These are phyloP conservation scores for Cenococcum geophilum DNA, from an alignment of 495 filamentous ascomycete genomes.

Conservation along the genomic window DNA sequence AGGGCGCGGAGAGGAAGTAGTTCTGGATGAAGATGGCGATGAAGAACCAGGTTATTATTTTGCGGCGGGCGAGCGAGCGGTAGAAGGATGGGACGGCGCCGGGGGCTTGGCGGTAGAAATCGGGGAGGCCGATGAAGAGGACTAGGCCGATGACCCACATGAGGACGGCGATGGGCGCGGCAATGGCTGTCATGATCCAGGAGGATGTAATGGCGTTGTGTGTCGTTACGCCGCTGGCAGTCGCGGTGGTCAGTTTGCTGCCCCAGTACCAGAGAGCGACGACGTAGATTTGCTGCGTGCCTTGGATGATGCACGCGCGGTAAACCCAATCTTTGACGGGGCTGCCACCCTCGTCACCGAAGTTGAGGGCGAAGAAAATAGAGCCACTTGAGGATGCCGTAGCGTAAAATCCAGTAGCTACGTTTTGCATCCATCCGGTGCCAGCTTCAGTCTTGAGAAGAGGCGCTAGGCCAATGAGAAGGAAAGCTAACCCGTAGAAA, in stretches of 20 bases:
- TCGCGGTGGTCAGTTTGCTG: slow-evolving; percentile 13
- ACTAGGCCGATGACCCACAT: slow-evolving; percentile 49
- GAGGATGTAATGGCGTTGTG: slow-evolving; percentile 20
- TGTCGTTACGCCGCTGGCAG: slow-evolving; percentile 9
- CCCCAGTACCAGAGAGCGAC: slow-evolving; percentile 65
- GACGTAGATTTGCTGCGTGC: slow-evolving; percentile 58
- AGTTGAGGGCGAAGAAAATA: slow-evolving; percentile 61
- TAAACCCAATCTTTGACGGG: slow-evolving; percentile 59
- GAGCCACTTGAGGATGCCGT: slow-evolving; percentile 54
- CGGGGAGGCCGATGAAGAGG: slow-evolving; percentile 53
- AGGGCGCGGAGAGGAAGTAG: slow-evolving; percentile 56
- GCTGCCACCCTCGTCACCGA: slow-evolving; percentile 56
- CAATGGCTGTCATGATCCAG: slow-evolving; percentile 45
- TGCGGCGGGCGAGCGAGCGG: slow-evolving; percentile 50
- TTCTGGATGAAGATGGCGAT: slow-evolving; percentile 60
- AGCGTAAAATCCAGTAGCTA: slow-evolving; percentile 56
- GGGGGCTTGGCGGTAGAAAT: slow-evolving; percentile 61
- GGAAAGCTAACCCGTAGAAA: slow-evolving; percentile 57
- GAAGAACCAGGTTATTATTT: slow-evolving; percentile 58
- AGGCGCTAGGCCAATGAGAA: slow-evolving; percentile 59
- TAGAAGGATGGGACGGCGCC: slow-evolving; percentile 60
- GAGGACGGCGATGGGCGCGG: slow-evolving; percentile 46
- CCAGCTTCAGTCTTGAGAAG: slow-evolving; percentile 39
- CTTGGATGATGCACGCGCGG: slow-evolving; percentile 58
- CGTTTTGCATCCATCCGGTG: slow-evolving; percentile 49